These are phyloP conservation scores for Cynanchum wilfordii DNA, from an alignment of 257 asterid genomes.

Conservation along the genomic window DNA sequence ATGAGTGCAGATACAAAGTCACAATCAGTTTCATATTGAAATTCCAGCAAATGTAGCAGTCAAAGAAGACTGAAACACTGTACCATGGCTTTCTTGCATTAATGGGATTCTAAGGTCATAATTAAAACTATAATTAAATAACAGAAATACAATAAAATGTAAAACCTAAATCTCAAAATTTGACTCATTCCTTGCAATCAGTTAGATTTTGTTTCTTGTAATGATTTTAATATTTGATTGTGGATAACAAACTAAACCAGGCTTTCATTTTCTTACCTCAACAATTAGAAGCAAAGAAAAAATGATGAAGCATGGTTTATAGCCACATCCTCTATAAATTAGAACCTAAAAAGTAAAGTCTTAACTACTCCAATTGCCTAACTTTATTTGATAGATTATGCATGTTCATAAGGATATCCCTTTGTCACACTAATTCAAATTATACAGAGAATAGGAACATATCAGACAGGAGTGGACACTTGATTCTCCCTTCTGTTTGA, in stretches of 20 bases:
- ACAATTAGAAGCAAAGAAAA: not conserved
- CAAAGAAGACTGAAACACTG: not conserved
- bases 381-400: not conserved
- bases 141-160: not conserved
- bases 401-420: not conserved
- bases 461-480: not conserved
- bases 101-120: not conserved
- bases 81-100: not conserved
- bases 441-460: not conserved
- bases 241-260: not conserved
- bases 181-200: not conserved
- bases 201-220: not conserved
- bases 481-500: not conserved
- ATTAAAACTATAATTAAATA: not conserved
- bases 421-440: not conserved
- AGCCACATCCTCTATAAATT: not conserved
- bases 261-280: not conserved
- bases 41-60: not conserved
- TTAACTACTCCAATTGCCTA: not conserved
- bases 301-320: too few species aligned
- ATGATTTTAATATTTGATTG: not conserved
- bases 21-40: not conserved
- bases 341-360: not conserved
- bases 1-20: not conserved
- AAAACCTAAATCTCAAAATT: not conserved